A percentile compares a stretch with the other conserved stretches of the same genome.
These are phyloP conservation scores for Globisporangium nunn DNA, from an alignment of 352 stramenopile genomes.

Conservation along the genomic window DNA sequence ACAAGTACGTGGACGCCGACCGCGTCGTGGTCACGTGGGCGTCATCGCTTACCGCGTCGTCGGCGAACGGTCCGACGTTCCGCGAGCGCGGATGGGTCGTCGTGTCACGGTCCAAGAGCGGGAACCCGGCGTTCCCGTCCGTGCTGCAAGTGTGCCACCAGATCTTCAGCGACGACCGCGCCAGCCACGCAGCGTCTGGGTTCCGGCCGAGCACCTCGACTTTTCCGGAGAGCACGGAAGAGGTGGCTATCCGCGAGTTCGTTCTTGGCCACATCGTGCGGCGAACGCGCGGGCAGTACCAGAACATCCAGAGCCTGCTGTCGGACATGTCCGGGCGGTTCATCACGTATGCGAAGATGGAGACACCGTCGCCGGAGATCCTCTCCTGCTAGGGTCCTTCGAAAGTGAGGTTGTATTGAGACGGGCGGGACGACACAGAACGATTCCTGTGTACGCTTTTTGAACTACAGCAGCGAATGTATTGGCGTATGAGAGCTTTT, in stretches of 20 bases:
- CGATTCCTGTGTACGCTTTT: too few relatives aligned
- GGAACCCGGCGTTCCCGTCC: not conserved
- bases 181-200: not conserved
- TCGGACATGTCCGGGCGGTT: not conserved
- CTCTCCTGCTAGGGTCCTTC: too few relatives aligned
- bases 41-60: not conserved
- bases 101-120: not conserved
- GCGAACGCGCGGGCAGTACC: not conserved
- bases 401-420: too few relatives aligned
- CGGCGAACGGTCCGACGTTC: not conserved
- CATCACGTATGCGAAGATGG: too few relatives aligned
- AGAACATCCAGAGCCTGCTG: constrained; percentile 1
- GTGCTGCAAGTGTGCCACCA: constrained; percentile 6
- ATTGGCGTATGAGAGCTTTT: too few relatives aligned
- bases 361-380: too few relatives aligned
- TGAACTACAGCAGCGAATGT: too few relatives aligned
- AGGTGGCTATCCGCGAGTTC: constrained; percentile 1
- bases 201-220: not conserved
- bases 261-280: not conserved
- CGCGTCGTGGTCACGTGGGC: constrained; percentile 4
- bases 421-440: too few relatives aligned
- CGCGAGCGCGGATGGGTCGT: constrained; percentile 8
- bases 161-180: constrained; percentile 7
- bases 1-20: not conserved
- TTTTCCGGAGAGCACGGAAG: not conserved